These are phyloP conservation scores for Lagenidium sp. DNA, from an alignment of 352 stramenopile genomes.

Conservation along the genomic window DNA sequence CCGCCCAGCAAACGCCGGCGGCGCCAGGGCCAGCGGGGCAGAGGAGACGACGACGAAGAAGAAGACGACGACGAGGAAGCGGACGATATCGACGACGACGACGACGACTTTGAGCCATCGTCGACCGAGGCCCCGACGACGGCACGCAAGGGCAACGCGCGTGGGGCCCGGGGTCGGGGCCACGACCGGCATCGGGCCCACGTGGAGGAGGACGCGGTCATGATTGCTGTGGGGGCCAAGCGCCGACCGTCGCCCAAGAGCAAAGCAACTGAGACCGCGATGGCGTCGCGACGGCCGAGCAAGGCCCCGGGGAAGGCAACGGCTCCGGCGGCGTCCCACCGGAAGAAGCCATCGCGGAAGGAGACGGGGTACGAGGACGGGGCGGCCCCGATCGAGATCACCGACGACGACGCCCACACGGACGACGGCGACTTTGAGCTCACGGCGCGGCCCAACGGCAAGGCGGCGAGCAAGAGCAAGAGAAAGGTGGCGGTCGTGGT, in stretches of 20 bases:
- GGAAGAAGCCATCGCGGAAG: constrained; percentile 14
- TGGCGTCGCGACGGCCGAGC: background rate
- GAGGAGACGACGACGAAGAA: constrained; percentile 1
- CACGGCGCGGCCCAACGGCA: too few species aligned
- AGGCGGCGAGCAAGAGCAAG: too few species aligned
- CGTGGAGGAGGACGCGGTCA: too few species aligned
- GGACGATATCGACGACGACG: background rate
- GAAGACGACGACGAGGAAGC: background rate
- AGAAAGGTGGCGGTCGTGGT: too few species aligned
- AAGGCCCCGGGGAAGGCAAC: constrained; percentile 2
- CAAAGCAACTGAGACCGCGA: constrained; percentile 8
- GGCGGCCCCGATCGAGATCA: background rate
- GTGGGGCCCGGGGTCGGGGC: too few species aligned
- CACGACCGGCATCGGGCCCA: too few species aligned
- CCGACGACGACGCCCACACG: background rate
- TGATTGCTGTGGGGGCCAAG: background rate
- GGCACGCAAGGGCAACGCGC: too few species aligned
- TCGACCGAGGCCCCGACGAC: too few species aligned
- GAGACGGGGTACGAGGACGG: too few species aligned
- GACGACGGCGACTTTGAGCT: too few species aligned
- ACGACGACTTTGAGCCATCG: background rate
- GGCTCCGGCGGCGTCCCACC: background rate
- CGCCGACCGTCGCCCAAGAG: constrained; percentile 9
- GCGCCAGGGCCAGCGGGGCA: background rate
- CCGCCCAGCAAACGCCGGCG: background rate